Evolutionary conservation across 768 basidiomycete species (phyloP).

Genomic region (Tylopilus sp.): DNA sequence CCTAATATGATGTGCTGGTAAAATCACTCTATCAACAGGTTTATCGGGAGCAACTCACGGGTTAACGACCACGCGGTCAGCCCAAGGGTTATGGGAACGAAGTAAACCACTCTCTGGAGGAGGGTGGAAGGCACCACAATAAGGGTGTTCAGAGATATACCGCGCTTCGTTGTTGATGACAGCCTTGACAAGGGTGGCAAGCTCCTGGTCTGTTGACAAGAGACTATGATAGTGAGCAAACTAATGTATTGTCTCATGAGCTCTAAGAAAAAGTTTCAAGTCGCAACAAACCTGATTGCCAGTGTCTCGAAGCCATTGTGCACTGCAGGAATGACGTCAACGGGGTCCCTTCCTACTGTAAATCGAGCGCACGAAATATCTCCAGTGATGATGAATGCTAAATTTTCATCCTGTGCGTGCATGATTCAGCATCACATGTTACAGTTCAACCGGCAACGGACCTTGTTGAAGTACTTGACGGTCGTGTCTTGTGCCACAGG

Average conservation of each 20-base stretch:
- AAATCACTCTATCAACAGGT: background rate
- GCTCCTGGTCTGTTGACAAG: constrained; percentile 50
- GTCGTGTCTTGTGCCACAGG: constrained; percentile 64
- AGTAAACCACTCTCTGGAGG: constrained; percentile 69
- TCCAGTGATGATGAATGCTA: constrained; percentile 81
- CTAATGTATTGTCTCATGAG: constrained; percentile 38
- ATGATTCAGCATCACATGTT: constrained; percentile 3
- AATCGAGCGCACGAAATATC: constrained; percentile 64
- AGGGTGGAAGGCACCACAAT: constrained; percentile 81
- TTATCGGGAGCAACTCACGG: constrained; percentile 48
- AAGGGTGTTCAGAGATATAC: constrained; percentile 69
- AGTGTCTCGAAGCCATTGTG: constrained; percentile 82
- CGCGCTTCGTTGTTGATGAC: constrained; percentile 79
- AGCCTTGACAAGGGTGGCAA: constrained; percentile 69
- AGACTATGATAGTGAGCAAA: constrained; percentile 69
- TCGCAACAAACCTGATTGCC: constrained; percentile 58
- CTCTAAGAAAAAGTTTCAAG: background rate
- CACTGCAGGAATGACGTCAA: constrained; percentile 39
- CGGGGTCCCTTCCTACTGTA: background rate
- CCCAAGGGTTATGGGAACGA: constrained; percentile 66
- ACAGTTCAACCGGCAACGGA: constrained; percentile 18
- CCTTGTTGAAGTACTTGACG: constrained; percentile 69
- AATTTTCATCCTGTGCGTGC: constrained; percentile 53
- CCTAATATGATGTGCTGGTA: constrained; percentile 33
- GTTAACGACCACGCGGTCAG: constrained; percentile 65